Base-by-base conservation (phyloP, 768 basidiomycete genomes). In the Chalciporus pseudorubinellus region DNA sequence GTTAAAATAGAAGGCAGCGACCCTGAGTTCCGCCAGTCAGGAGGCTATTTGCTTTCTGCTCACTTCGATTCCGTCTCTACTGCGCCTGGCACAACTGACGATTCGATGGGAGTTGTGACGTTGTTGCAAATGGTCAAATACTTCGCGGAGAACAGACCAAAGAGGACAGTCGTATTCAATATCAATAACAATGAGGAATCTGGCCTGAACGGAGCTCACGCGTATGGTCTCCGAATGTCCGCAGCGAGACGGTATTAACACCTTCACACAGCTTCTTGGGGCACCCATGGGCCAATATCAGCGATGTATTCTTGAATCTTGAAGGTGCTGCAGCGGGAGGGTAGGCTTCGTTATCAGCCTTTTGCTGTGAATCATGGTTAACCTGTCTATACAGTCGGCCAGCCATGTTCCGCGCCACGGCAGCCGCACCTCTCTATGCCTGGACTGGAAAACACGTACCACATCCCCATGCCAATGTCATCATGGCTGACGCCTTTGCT, bases 181-280 rank as follows among this genome's bases (percentile, higher is more conserved):
- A 78, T 90, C 64, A 93, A 93, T 65, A 92, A 92, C 53, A 90
- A 85, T 1, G 91, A 92, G 62, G 90, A 93, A 59, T 82, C 89
- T 63, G 79, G 83, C 29, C 65, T 92, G 56, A 77, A 85, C 53
- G 90, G 90, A 20, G 85, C 89, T 8, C 83, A 83, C 61, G 73
- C 76, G 79, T 89, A 64, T 56, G 73, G 66, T 44, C 45, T 48
- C 49, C 42, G 45, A 42, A 63, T 66, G 6, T 10, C 12, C 5
- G 41, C 12, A 26, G 10, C 24, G 38, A 8, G 6, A 18, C 11
- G 24, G 39, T 12, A 40, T 19, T 49, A 14, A 64, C 16, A 1
- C 44, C 28, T 33, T 31, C 39, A 3, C 48, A 48, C 29, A 87
- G 85, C 9, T 89, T 88, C 61, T 59, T 89, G 51, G 72, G 81